Conservation (phyloP, 148 eudicot species). For the Talinum fruticosum region DNA sequence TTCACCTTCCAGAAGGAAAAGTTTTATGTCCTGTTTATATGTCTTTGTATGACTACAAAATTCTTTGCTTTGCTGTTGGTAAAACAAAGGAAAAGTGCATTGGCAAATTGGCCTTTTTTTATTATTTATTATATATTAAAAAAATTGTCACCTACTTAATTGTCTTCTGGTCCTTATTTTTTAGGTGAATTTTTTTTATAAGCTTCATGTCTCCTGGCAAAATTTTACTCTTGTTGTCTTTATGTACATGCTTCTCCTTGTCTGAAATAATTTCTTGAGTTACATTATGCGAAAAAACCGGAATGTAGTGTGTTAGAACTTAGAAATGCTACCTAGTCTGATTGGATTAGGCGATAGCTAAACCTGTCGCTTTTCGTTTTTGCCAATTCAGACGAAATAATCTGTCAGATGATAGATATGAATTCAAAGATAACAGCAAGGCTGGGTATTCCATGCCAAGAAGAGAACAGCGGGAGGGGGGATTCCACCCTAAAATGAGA, state of each 20-base stretch:
- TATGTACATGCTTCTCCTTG: neutral
- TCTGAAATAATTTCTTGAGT: neutral
- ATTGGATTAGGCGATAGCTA: too few species aligned
- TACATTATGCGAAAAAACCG: neutral
- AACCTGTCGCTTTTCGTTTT: too few species aligned
- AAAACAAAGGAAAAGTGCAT: neutral
- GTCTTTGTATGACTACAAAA: constrained; percentile 11
- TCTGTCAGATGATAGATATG: too few species aligned
- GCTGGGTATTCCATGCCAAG: too few species aligned
- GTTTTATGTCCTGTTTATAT: constrained; percentile 21
- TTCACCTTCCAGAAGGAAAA: constrained; percentile 19
- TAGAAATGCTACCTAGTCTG: neutral
- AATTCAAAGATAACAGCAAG: neutral
- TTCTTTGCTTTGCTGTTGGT: neutral
- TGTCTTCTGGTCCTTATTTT: constrained; percentile 11
- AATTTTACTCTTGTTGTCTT: neutral
- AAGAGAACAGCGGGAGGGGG: too few species aligned
- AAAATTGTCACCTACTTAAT: constrained; percentile 7
- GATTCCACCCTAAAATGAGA: neutral
- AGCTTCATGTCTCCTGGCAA: neutral
- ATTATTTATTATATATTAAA: too few species aligned
- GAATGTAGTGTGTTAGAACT: neutral
- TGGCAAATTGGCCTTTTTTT: neutral
- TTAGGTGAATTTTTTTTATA: neutral
- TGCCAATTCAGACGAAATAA: too few species aligned